Evolutionary conservation across 192 early-diverging fungal species (phyloP).

Genomic region (Cetraspora pellucida): DNA sequence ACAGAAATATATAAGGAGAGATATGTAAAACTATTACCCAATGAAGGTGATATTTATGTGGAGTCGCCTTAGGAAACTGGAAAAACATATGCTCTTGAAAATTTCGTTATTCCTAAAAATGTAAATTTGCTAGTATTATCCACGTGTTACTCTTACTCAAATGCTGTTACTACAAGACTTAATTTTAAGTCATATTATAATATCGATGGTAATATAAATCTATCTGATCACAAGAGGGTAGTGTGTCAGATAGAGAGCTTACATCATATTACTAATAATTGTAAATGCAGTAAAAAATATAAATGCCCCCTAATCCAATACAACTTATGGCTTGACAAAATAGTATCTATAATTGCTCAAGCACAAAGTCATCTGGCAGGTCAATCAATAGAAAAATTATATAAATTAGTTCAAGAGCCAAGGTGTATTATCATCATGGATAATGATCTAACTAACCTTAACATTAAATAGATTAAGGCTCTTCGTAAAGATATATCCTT

Average conservation of each 20-base stretch:
- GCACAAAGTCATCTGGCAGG: conserved; percentile 5
- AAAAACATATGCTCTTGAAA: too few species aligned
- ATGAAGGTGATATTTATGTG: too few species aligned
- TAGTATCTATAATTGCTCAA: conserved; percentile 11
- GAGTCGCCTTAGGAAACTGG: too few species aligned
- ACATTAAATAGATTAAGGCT: too few species aligned
- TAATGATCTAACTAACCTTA: background rate
- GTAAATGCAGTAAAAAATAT: conserved; percentile 28
- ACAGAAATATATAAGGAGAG: too few species aligned
- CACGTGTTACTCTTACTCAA: background rate
- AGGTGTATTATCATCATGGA: conserved; percentile 21
- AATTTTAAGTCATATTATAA: conserved; percentile 25
- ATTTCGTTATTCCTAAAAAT: background rate
- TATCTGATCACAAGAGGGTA: conserved; percentile 19
- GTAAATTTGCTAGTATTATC: background rate
- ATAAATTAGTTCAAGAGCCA: conserved; percentile 12
- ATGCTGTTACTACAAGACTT: conserved; percentile 24
- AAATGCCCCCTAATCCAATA: conserved; percentile 13
- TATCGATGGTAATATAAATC: conserved; percentile 32
- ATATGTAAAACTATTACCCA: too few species aligned
- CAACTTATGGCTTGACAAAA: background rate
- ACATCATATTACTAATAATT: background rate
- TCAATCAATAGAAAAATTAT: conserved; percentile 18
- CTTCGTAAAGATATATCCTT: too few species aligned
- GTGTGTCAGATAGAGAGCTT: conserved; percentile 14